phyloP scores from a whole-genome alignment of 2,329 filamentous ascomycete species.

The Ophiostoma tasmaniense region DNA sequence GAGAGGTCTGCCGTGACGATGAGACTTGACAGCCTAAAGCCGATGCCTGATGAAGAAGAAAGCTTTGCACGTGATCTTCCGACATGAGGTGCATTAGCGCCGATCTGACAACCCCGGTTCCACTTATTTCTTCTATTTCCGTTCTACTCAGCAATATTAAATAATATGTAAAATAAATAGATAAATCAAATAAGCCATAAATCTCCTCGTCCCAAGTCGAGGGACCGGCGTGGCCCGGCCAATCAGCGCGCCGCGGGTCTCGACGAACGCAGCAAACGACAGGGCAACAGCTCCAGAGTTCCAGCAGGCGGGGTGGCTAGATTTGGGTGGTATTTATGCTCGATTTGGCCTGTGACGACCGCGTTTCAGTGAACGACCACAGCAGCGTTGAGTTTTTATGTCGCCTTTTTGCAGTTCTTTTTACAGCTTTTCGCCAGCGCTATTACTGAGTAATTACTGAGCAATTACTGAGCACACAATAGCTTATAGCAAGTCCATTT shows the following conservation, averaged over 20 bases:
- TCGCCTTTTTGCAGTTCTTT: not conserved
- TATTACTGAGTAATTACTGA: not conserved
- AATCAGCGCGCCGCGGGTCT: conserved; percentile 14
- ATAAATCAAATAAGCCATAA: not conserved
- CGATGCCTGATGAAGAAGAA: not conserved
- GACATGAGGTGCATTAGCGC: conserved; percentile 22
- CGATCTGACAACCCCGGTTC: conserved; percentile 17
- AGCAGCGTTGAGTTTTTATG: not conserved
- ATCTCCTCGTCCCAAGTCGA: conserved; percentile 18
- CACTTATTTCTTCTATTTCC: conserved; percentile 13
- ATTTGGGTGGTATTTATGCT: conserved; percentile 11
- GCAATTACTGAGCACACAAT: not conserved
- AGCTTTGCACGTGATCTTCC: conserved; percentile 13
- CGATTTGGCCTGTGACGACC: conserved; percentile 3
- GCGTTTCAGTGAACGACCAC: not conserved
- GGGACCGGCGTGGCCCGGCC: conserved; percentile 10
- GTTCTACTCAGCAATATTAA: not conserved
- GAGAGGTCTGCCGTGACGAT: not conserved
- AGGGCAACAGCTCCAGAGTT: not conserved
- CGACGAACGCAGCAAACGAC: not conserved
- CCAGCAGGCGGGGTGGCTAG: conserved; percentile 9
- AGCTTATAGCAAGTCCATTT: not conserved
- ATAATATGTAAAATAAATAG: not conserved
- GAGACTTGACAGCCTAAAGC: not conserved
- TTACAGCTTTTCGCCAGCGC: not conserved